phyloP scores from a whole-genome alignment of 768 basidiomycete species.

The Pholiota molesta region DNA sequence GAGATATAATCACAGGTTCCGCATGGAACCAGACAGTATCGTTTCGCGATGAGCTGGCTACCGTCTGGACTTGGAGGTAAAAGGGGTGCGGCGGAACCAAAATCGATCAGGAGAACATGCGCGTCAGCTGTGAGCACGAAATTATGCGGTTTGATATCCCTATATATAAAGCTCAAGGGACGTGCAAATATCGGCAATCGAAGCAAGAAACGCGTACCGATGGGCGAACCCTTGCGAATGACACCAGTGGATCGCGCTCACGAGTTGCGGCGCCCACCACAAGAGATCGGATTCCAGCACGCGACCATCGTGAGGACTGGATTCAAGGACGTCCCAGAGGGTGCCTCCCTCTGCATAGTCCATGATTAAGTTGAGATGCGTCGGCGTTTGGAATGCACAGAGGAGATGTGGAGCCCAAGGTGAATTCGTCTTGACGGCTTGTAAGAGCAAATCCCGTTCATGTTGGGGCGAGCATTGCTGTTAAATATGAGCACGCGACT shows the following conservation, averaged over 20 bases:
- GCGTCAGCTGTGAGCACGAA: slow-evolving; percentile 74
- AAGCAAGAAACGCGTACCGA: slow-evolving; percentile 51
- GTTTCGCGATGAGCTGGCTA: slow-evolving; percentile 57
- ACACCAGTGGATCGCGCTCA: slow-evolving; percentile 89
- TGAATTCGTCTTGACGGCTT: slow-evolving; percentile 53
- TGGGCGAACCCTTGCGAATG: slow-evolving; percentile 89
- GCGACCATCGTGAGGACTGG: slow-evolving; percentile 62
- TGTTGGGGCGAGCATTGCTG: slow-evolving; percentile 87
- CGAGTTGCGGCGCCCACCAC: slow-evolving; percentile 88
- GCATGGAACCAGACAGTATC: slow-evolving; percentile 78
- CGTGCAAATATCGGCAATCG: no score
- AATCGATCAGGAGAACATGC: slow-evolving; percentile 88
- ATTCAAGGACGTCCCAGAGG: slow-evolving; percentile 86
- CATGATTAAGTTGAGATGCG: slow-evolving; percentile 80
- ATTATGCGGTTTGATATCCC: slow-evolving; percentile 97
- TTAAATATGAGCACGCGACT: not conserved
- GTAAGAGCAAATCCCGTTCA: slow-evolving; percentile 79
- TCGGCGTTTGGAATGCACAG: slow-evolving; percentile 82
- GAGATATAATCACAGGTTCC: slow-evolving; percentile 97
- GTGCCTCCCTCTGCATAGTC: slow-evolving; percentile 86
- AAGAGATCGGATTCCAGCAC: slow-evolving; percentile 69
- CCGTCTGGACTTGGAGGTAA: slow-evolving; percentile 59
- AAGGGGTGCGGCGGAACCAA: slow-evolving; percentile 87
- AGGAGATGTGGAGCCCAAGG: slow-evolving; percentile 79
- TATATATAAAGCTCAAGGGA: slow-evolving; percentile 27